These are phyloP conservation scores for Claviceps pusilla DNA, from an alignment of 2,329 filamentous ascomycete genomes.

Conservation along the genomic window DNA sequence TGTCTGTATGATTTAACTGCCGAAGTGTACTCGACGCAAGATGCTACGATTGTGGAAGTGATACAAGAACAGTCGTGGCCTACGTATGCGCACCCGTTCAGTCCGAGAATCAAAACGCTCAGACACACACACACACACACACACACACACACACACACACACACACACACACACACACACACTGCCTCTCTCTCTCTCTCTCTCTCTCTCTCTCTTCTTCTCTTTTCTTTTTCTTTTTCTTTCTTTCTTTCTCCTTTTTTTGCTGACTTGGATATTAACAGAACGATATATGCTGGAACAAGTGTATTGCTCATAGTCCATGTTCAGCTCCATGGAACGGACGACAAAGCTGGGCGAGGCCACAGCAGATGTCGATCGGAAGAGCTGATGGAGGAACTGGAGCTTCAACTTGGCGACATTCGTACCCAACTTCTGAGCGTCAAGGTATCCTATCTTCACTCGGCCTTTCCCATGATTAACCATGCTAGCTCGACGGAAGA, in stretches of 20 bases:
- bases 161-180: too few relatives aligned
- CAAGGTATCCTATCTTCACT: slow-evolving; percentile 39
- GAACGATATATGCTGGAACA: slow-evolving; percentile 28
- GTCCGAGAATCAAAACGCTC: too few relatives aligned
- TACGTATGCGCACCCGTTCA: slow-evolving; percentile 15
- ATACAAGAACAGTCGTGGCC: slow-evolving; percentile 29
- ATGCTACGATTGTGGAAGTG: slow-evolving; percentile 29
- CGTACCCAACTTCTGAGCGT: slow-evolving; percentile 36
- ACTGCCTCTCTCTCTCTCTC: too few relatives aligned
- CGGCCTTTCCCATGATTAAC: slow-evolving; percentile 31
- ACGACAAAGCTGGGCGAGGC: slow-evolving; percentile 1
- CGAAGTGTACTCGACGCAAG: slow-evolving; percentile 27
- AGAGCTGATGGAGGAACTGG: slow-evolving; percentile 42
- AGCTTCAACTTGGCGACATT: slow-evolving; percentile 37
- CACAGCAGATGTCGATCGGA: slow-evolving; percentile 31
- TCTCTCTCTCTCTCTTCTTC: too few relatives aligned
- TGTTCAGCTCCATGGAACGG: slow-evolving; percentile 19
- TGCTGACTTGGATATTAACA: slow-evolving; percentile 10
- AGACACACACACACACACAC: too few relatives aligned
- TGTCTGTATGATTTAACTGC: slow-evolving; percentile 34
- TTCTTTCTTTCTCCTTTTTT: background rate
- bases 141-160: too few relatives aligned
- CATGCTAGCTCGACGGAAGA: slow-evolving; percentile 8
- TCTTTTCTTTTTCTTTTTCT: too few relatives aligned
- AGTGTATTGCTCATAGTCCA: slow-evolving; percentile 35